These are phyloP conservation scores for Cercospora citrullina DNA, from an alignment of 2,329 filamentous ascomycete species.

Conservation along the genomic window DNA sequence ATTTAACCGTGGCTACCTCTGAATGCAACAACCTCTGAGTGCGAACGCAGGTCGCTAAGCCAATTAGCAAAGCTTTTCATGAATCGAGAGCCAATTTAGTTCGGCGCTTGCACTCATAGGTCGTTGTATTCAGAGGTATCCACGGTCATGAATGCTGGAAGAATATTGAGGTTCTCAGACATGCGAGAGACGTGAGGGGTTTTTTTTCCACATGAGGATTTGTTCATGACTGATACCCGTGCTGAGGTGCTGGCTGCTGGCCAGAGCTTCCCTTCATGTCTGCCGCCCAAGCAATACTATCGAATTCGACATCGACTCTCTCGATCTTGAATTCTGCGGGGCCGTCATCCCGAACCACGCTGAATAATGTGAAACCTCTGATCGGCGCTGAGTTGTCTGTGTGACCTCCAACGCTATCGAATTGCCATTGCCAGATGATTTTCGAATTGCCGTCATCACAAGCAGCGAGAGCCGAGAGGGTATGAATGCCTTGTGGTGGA, in stretches of 20 bases:
- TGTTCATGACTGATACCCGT: not conserved
- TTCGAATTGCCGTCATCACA: conserved; percentile 13
- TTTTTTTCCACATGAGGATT: too few relatives aligned
- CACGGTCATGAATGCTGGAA: too few relatives aligned
- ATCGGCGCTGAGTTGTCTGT: not conserved
- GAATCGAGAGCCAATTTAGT: too few relatives aligned
- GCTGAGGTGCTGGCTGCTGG: not conserved
- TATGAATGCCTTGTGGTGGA: conserved; percentile 3
- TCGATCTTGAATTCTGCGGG: conserved; percentile 11
- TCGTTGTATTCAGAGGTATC: too few relatives aligned
- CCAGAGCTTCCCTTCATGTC: not conserved
- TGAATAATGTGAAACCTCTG: conserved; percentile 15
- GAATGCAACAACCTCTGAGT: too few relatives aligned
- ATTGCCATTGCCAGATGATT: conserved; percentile 15
- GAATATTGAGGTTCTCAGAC: too few relatives aligned
- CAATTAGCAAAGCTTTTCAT: too few relatives aligned
- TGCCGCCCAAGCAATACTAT: conserved; percentile 14
- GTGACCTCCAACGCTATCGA: not conserved
- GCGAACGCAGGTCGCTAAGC: too few relatives aligned
- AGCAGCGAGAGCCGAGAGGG: conserved; percentile 10
- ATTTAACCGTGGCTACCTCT: too few relatives aligned
- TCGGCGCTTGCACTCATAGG: too few relatives aligned
- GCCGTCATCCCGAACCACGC: conserved; percentile 8
- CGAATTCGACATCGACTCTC: conserved; percentile 8
- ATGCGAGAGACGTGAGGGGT: too few relatives aligned